Conservation (phyloP, 805 yeast species). For the Zygosaccharomyces lentus region DNA sequence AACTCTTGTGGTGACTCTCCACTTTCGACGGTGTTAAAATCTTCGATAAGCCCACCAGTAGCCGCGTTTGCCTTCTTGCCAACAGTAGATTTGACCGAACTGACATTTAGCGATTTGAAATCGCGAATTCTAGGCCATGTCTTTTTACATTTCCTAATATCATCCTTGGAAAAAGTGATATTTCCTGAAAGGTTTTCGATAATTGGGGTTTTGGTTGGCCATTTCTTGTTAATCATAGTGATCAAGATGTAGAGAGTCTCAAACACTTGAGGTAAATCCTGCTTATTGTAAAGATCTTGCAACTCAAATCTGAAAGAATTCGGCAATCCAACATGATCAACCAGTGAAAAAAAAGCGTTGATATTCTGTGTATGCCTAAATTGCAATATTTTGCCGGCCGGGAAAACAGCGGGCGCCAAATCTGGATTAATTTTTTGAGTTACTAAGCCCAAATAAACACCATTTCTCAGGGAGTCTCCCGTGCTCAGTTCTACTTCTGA, state of each 20-base stretch:
- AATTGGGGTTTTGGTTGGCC: conserved; percentile 52
- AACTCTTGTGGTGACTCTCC: neutral
- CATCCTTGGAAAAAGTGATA: conserved; percentile 57
- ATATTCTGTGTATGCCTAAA: conserved; percentile 93
- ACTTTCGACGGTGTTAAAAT: conserved; percentile 17
- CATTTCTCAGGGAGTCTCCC: conserved; percentile 70
- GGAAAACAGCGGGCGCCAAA: conserved; percentile 49
- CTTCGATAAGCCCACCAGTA: conserved; percentile 22
- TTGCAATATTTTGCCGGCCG: conserved; percentile 60
- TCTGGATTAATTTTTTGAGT: conserved; percentile 69
- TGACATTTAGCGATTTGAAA: conserved; percentile 52
- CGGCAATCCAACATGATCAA: conserved; percentile 71
- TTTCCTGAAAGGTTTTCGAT: conserved; percentile 61
- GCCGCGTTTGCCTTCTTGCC: conserved; percentile 12
- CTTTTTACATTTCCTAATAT: conserved; percentile 60
- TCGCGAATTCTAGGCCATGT: conserved; percentile 70
- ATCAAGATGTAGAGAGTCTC: conserved; percentile 89
- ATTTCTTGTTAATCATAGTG: conserved; percentile 56
- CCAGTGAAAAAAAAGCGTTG: conserved; percentile 68
- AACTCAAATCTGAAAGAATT: conserved; percentile 85
- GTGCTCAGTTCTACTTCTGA: conserved; percentile 48
- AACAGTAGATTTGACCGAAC: conserved; percentile 26
- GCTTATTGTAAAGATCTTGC: conserved; percentile 88
- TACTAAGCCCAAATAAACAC: conserved; percentile 77
- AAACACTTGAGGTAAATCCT: conserved; percentile 88